A percentile compares a stretch with the other conserved stretches of the same genome.
Evolutionary conservation across 768 basidiomycete genomes (phyloP).

Genomic region (Holtermannia corniformis): DNA sequence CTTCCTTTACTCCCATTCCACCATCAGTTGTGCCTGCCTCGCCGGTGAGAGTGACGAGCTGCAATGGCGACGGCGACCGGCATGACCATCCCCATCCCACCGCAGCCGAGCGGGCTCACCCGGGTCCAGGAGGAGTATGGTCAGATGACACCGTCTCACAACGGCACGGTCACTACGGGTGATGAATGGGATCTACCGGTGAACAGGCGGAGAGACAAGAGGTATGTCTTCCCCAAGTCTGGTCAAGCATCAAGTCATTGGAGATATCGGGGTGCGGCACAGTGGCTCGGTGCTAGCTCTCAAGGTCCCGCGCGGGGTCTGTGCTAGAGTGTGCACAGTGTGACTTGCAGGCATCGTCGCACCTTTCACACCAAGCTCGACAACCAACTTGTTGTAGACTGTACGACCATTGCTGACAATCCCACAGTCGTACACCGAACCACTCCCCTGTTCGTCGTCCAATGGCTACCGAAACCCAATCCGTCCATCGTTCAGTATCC

Average conservation of each 20-base stretch:
- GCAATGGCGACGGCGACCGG: background rate
- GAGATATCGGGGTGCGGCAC: too few species aligned
- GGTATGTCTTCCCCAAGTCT: conserved; percentile 9
- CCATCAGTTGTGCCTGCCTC: too few species aligned
- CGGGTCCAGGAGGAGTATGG: conserved; percentile 22
- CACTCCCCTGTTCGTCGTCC: background rate
- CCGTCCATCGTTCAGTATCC: background rate
- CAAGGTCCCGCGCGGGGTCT: too few species aligned
- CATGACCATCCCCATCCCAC: background rate
- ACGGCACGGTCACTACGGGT: conserved; percentile 36
- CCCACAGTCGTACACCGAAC: conserved; percentile 1
- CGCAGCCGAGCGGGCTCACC: background rate
- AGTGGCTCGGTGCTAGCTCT: too few species aligned
- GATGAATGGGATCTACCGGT: conserved; percentile 38
- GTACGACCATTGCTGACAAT: too few species aligned
- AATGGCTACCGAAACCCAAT: background rate
- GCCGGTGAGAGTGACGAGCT: too few species aligned
- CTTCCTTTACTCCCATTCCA: too few species aligned
- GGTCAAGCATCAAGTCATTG: too few species aligned
- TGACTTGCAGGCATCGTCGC: too few species aligned
- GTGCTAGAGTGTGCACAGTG: too few species aligned
- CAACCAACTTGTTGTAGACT: too few species aligned
- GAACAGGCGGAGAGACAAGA: conserved; percentile 23
- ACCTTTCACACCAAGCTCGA: too few species aligned
- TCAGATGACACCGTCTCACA: conserved; percentile 27